Percentiles rank a stretch among this genome's conserved stretches.
Conservation (phyloP, 164 flowering plant species). For the Magnolia sinica region DNA sequence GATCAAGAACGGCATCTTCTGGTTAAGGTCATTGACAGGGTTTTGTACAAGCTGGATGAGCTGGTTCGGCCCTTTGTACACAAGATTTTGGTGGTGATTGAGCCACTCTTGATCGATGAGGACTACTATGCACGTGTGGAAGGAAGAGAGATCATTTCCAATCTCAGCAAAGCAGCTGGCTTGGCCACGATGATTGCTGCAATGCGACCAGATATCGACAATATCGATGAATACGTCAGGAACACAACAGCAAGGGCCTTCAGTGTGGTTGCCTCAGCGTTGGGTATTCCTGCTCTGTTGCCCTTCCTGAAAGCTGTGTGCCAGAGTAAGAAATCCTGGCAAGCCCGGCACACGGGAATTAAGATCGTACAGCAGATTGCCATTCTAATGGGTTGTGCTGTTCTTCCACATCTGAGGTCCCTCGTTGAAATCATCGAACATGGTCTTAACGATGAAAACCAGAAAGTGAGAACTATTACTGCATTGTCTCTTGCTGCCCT, state of each 20-base stretch:
- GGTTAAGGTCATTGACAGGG: slow-evolving; percentile 97
- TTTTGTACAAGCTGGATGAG: slow-evolving; percentile 93
- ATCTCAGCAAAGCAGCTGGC: slow-evolving; percentile 97
- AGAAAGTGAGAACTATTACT: slow-evolving; percentile 95
- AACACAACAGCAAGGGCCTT: slow-evolving; percentile 98
- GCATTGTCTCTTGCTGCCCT: slow-evolving; percentile 94
- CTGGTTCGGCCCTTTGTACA: slow-evolving; percentile 95
- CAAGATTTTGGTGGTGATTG: slow-evolving; percentile 93
- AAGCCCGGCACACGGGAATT: slow-evolving; percentile 97
- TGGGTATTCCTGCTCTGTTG: slow-evolving; percentile 90
- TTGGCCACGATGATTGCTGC: slow-evolving; percentile 99
- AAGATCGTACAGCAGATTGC: slow-evolving; percentile 99
- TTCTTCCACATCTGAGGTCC: slow-evolving; percentile 87
- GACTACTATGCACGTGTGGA: slow-evolving; percentile 98
- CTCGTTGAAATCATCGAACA: slow-evolving; percentile 96
- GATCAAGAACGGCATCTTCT: slow-evolving; percentile 98
- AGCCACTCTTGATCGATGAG: slow-evolving; percentile 95
- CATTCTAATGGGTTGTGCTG: slow-evolving; percentile 96
- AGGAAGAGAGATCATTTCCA: slow-evolving; percentile 95
- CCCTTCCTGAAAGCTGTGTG: slow-evolving; percentile 97
- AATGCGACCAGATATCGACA: slow-evolving; percentile 97
- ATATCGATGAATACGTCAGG: slow-evolving; percentile 96
- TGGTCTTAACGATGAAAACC: slow-evolving; percentile 94
- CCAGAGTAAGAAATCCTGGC: slow-evolving; percentile 99
- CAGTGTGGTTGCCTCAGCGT: slow-evolving; percentile 98